Evolutionary conservation across 257 asterid genomes (phyloP), one percentile per base, ranked within the genome.

Genomic region (Leonotis leonurus): DNA sequence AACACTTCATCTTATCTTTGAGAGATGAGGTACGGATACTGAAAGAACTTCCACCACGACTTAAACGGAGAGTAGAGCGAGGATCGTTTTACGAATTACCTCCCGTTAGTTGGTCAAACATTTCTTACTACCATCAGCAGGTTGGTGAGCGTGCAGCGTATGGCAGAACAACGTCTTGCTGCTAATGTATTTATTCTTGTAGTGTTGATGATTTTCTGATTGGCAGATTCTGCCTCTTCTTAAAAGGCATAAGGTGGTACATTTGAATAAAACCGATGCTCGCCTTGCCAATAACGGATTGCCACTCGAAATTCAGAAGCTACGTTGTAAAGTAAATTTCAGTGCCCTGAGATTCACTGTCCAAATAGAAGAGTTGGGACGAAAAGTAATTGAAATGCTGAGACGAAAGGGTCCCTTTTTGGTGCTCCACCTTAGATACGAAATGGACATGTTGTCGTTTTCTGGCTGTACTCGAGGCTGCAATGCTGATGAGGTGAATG

Each of bases 71-170:
- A 65, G 84, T 80, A 26, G 75, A 82, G 52, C 72, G 60, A 1
- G 86, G 90, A 71, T 53, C 61, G 73, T 67, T 73, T 21, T 69
- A 80, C n/a, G 76, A 77, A 64, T 71, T 83, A 70, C 77, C 87
- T 18, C 94, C 94, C 29, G 68, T 85, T 68, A 85, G 94, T 71
- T 85, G 90, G 94, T 85, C 94, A 1, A 79, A 85, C 52, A 73
- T 83, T 68, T 76, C 94, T 37, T 85, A 85, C 72, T 85, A 85
- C 75, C 78, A 52, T 46, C 70, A 46, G 25, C 94, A 85, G 85
- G 94, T 85, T 57, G 13, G 77, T 35, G n/a, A n/a, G n/a, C n/a
- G n/a, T n/a, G n/a, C n/a, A n/a, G n/a, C n/a, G n/a, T n/a, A n/a
- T n/a, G n/a, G n/a, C n/a, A n/a, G n/a, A 30, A 5, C 8, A 32